Base-by-base conservation (phyloP, 148 eudicot genomes). In the Persicaria tinctoria region DNA sequence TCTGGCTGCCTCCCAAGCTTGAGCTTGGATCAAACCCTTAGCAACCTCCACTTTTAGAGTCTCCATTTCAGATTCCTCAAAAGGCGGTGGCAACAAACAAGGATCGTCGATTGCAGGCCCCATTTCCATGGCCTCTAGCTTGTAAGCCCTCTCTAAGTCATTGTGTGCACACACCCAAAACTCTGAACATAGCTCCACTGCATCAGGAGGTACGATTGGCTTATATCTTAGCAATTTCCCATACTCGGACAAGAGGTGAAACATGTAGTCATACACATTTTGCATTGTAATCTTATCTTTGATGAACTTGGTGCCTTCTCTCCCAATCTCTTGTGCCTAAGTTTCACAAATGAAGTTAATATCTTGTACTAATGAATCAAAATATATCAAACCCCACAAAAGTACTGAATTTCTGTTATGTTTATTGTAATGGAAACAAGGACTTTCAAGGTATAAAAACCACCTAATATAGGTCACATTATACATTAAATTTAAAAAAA, bases 211-310 rank as follows among this genome's bases (percentile, higher is more conserved):
- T 0, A 88, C 68, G 0, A 76, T 88, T 11, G 94, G 91, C 59
- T 77, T 80, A 46, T 86, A 90, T 51, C 16, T 85, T 7, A 90
- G 55, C 59, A 90, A 77, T 80, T 88, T 90, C 1, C 82, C 82
- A 56, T 90, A 90, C 76, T 83, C 87, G n/a, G 76, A 38, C 4
- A 90, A 74, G 17, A 88, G 74, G 78, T 90, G 94, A 48, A 83
- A 88, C 89, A 84, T 86, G 79, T 90, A 90, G 70, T 90, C 91
- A 51, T 90, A 90, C 9, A 90, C 83, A 57, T 84, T 16, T 44
- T 84, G 78, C 82, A 90, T 88, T 13, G 32, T 76, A n/a, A 90
- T 74, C 10, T 85, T 62, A 8, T 85, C 78, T 46, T 83, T 82
- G 46, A 88, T 72, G 73, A 80, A 88, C 6, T 76, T 76, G 51